Base-by-base conservation (phyloP, 208 protist species). In the Leishmania lainsoni region DNA sequence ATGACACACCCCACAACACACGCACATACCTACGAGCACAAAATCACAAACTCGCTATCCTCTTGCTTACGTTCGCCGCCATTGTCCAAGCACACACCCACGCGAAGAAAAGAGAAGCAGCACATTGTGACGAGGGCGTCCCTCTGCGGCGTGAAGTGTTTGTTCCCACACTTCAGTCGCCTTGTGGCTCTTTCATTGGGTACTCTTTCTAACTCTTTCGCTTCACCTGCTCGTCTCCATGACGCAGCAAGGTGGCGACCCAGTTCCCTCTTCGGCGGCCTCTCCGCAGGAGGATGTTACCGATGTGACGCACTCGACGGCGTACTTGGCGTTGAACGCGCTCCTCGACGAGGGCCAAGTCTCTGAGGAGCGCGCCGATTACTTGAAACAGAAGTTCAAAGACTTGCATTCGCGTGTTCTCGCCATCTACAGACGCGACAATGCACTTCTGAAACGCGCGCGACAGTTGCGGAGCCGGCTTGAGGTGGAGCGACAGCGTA, bases 321-420 rank as follows among this genome's bases (percentile, higher is more conserved):
- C 96, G 6, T 94, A 95, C 76, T 68, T 92, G 29, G 80, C 93
- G 17, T 79, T 98, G 3, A 89, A 96, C 83, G 90, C 89, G 3
- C 92, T 98, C 58, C 87, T 98, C 5, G 94, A 97, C 73, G 93
- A 98, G 81, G 94, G 96, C 5, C 91, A 94, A 52, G 88, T 98
- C 32, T 84, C 92, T 22, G 92, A 97, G 61, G 94, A 97, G 83
- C 89, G 96, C 10, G 90, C 93, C 5, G 88, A 96, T 29, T 95
- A 93, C 72, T 86, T 98, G 52, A 95, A 97, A 75, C 83, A 94
- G 71, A 91, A 92, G 76, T 98, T 97, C 81, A 95, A 90, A 56
- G 90, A 97, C 20, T 79, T 98, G 45, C 94, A 98, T 86, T 89
- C 87, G 16, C 92, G 92, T 52, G 94, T 98, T 20, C 89, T 98